These are phyloP conservation scores for Phlegmacium glaucopus DNA, from an alignment of 768 basidiomycete genomes.

Conservation along the genomic window DNA sequence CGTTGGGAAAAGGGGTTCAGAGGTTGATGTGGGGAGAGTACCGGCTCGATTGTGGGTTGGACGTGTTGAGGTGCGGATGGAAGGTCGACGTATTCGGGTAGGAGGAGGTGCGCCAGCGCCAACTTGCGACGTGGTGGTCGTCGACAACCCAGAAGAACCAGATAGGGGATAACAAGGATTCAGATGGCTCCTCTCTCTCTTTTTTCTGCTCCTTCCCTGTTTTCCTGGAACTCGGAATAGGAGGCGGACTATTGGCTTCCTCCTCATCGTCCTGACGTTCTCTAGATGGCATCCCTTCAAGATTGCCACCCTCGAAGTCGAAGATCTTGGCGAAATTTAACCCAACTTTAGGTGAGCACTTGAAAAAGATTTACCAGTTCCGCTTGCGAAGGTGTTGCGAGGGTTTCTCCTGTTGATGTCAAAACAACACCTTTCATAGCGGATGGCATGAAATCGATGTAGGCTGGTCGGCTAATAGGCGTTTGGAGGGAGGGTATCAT, in stretches of 20 bases:
- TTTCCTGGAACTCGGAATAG: conserved; percentile 45
- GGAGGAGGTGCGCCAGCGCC: conserved; percentile 28
- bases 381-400: conserved; percentile 67
- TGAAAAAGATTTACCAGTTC: conserved; percentile 67
- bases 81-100: conserved; percentile 53
- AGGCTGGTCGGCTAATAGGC: conserved; percentile 41
- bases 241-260: conserved; percentile 34
- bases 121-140: not conserved
- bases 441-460: conserved; percentile 37
- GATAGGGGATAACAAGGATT: conserved; percentile 16
- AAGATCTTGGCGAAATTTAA: conserved; percentile 79
- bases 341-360: conserved; percentile 64
- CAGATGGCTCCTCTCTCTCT: conserved; percentile 17
- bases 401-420: conserved; percentile 71
- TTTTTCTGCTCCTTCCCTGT: conserved; percentile 27
- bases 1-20: conserved; percentile 25
- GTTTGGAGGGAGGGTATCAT: conserved; percentile 41
- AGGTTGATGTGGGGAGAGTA: conserved; percentile 32
- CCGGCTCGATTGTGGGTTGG: conserved; percentile 20
- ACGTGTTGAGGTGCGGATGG: conserved; percentile 44
- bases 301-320: conserved; percentile 48
- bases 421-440: conserved; percentile 80
- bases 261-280: conserved; percentile 24
- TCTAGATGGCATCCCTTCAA: conserved; percentile 19
- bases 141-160: conserved; percentile 3